Conservation (phyloP, 208 protist species). For the Naegleria lovaniensis region DNA sequence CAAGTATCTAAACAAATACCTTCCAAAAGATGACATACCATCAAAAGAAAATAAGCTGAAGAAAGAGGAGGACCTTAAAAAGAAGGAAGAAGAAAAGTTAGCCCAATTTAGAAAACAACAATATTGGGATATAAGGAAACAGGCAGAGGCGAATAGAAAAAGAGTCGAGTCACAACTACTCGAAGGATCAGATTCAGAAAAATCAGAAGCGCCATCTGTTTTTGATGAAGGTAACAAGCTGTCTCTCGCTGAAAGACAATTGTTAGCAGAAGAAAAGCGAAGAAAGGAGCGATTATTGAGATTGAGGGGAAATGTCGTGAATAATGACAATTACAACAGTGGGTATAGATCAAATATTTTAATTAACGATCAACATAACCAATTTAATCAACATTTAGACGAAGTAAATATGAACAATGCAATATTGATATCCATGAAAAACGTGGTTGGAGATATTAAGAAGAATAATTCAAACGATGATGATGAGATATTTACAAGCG, state of each 20-base stretch:
- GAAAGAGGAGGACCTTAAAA: background rate
- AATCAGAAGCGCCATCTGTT: background rate
- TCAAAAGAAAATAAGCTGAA: background rate
- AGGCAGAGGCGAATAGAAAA: constrained; percentile 68
- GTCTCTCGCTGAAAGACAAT: background rate
- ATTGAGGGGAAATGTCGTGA: background rate
- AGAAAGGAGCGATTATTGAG: background rate
- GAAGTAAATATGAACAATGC: background rate
- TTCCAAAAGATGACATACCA: background rate
- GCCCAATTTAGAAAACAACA: constrained; percentile 55
- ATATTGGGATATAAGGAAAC: constrained; percentile 76
- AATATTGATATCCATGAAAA: background rate
- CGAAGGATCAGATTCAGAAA: background rate
- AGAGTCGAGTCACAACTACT: constrained; percentile 40
- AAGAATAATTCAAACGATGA: background rate
- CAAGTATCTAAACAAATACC: background rate
- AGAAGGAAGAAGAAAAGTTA: constrained; percentile 10
- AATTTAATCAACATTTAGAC: background rate
- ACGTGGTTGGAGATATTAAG: background rate
- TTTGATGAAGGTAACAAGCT: background rate
- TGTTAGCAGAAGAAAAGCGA: background rate
- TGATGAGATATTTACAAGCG: background rate
- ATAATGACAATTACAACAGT: background rate
- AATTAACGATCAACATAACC: background rate
- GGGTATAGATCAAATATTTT: constrained; percentile 2